Conservation (phyloP, 176 grass and related monocot species). For the Dactylis glomerata region DNA sequence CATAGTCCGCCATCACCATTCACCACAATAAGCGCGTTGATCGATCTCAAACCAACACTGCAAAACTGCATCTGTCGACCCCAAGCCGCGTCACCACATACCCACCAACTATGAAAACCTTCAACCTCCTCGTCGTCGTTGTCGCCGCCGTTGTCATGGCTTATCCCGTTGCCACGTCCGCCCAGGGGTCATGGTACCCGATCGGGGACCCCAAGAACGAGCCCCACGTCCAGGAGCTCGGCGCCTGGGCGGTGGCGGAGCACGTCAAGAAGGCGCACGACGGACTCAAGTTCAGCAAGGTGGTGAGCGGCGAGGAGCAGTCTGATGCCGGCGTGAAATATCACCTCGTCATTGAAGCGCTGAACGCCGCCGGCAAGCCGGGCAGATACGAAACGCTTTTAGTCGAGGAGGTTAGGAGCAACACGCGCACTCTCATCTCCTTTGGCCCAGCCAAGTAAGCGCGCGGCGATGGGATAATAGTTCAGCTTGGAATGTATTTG, state of each 20-base stretch:
- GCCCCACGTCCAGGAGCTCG: slow-evolving; percentile 30
- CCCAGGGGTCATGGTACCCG: background rate
- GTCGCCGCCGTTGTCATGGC: background rate
- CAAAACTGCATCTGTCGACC: background rate
- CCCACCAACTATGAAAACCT: background rate
- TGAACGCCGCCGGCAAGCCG: background rate
- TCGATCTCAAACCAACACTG: background rate
- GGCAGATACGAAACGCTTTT: background rate
- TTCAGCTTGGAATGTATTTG: background rate
- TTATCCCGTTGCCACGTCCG: background rate
- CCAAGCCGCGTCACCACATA: background rate
- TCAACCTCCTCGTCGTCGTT: background rate
- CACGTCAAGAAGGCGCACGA: slow-evolving; percentile 18
- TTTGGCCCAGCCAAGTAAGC: background rate
- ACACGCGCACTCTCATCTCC: background rate
- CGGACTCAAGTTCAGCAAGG: slow-evolving; percentile 25
- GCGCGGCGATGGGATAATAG: background rate
- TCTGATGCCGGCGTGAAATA: slow-evolving; percentile 43
- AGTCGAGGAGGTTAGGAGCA: background rate
- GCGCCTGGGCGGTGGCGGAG: slow-evolving; percentile 49
- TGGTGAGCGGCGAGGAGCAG: slow-evolving; percentile 34
- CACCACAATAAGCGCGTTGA: background rate
- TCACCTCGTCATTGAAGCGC: slow-evolving; percentile 31
- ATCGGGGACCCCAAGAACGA: slow-evolving; percentile 25
- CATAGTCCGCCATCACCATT: background rate